Evolutionary conservation across 805 yeast genomes (phyloP), one percentile per base, ranked within the genome.

Genomic region (Candida maltosa): DNA sequence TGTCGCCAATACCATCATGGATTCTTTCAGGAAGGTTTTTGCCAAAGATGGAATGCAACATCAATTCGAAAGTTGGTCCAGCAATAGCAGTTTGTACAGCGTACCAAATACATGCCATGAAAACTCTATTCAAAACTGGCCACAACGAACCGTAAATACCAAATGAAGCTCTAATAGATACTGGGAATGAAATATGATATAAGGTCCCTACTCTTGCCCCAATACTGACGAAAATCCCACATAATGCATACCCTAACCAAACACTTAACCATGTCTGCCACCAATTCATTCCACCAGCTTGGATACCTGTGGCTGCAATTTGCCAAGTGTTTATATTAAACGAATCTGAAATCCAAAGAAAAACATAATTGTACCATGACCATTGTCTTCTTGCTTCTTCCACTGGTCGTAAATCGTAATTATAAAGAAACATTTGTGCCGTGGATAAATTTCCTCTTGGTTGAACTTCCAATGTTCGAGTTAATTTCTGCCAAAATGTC

Each of bases 211-310:
- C 75, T 48, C 95, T 69, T 16, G 94, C 84, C 12, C 84, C 70
- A n/a, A 78, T 52, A 4, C 76, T 73, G 22, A 88, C 82, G 47
- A 87, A 85, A 1, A 72, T 46, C 42, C 84, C 93, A 42, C 85
- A 78, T 31, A 84, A 58, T 15, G 69, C 52, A 57, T 87, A 87
- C 5, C 96, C 96, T 12, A 87, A 43, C 93, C 95, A 86, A 17
- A 87, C 93, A 1, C 93, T 76, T 25, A 87, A 62, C 94, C 95
- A 87, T 8, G 84, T 79, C 53, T 81, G 88, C 94, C 95, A 87
- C 95, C 95, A 87, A 14, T 81, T 75, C 60, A 87, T 63, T 8
- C 93, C 93, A 16, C 79, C 76, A 35, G 70, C 67, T 38, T 83
- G 81, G 21, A 66, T 60, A 49, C 95, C 95, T 0, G 95, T 83